Evolutionary conservation across 106 monocot genomes (phyloP).

Genomic region (Amphibolis antarctica): DNA sequence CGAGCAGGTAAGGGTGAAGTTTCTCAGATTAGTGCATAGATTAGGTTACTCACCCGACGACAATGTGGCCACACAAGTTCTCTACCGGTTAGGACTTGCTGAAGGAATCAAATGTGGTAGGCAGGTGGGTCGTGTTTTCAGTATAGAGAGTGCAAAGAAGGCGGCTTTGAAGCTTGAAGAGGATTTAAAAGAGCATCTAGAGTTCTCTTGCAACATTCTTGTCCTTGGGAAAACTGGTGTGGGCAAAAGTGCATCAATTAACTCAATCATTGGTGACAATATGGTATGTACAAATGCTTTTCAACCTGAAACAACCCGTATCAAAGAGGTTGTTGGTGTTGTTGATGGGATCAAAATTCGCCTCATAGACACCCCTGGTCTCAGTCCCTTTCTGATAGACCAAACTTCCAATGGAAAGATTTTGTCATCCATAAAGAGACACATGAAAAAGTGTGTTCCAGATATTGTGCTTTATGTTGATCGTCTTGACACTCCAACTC

Average conservation of each 20-base stretch:
- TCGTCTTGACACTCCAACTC: conserved; percentile 64
- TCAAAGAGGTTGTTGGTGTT: conserved; percentile 45
- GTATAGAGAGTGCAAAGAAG: conserved; percentile 39
- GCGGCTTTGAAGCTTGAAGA: conserved; percentile 55
- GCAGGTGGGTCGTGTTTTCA: conserved; percentile 29
- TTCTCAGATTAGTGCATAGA: conserved; percentile 62
- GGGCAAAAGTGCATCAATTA: conserved; percentile 84
- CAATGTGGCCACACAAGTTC: conserved; percentile 53
- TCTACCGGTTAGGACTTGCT: conserved; percentile 62
- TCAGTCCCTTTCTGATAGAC: conserved; percentile 59
- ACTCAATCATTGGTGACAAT: conserved; percentile 72
- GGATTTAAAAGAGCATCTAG: conserved; percentile 40
- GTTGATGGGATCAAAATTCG: conserved; percentile 72
- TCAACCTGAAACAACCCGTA: conserved; percentile 34
- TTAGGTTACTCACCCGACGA: conserved; percentile 72
- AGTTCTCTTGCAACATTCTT: conserved; percentile 82
- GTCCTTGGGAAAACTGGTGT: conserved; percentile 85
- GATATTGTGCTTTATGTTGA: conserved; percentile 96
- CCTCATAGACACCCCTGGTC: conserved; percentile 76
- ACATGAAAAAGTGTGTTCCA: conserved; percentile 57
- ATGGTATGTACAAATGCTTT: conserved; percentile 57
- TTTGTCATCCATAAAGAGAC: conserved; percentile 52
- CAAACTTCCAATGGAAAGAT: conserved; percentile 54
- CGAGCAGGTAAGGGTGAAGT: conserved; percentile 68
- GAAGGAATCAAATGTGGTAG: conserved; percentile 54